A percentile compares a stretch with the other conserved stretches of the same genome.
Evolutionary conservation across 768 basidiomycete species (phyloP).

Genomic region (Paxillus rubicundulus): DNA sequence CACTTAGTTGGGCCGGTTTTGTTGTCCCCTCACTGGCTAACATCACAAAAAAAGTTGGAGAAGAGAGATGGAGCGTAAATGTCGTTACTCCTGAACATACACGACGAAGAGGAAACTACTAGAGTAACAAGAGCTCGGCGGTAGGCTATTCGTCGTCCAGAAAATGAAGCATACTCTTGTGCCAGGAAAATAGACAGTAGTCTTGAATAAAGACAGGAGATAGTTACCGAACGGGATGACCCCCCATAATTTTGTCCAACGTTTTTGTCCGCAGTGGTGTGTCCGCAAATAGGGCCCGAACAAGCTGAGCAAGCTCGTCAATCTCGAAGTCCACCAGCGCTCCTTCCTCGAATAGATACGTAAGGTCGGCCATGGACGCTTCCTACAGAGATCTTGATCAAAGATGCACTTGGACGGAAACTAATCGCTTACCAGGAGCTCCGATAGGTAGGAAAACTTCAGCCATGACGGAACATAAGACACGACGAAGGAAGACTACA

Average conservation of each 20-base stretch:
- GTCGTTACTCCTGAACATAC: not conserved
- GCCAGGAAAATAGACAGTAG: not conserved
- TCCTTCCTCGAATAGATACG: constrained; percentile 88
- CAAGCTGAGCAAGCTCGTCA: constrained; percentile 77
- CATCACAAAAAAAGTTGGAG: not conserved
- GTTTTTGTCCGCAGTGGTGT: constrained; percentile 77
- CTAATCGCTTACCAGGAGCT: constrained; percentile 67
- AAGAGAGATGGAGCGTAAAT: not conserved
- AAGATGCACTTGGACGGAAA: not conserved
- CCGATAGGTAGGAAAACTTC: constrained; percentile 91
- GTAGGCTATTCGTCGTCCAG: constrained; percentile 1
- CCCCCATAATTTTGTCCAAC: constrained; percentile 67
- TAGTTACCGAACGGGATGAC: constrained; percentile 45
- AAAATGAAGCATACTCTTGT: constrained; percentile 1
- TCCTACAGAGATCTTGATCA: constrained; percentile 49
- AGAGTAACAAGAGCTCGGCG: not conserved
- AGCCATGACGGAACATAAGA: constrained; percentile 92
- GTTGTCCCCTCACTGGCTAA: not conserved
- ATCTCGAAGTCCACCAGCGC: constrained; percentile 87
- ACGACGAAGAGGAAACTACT: not conserved
- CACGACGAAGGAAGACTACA: constrained; percentile 69
- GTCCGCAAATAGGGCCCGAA: constrained; percentile 86
- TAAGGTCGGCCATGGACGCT: constrained; percentile 88
- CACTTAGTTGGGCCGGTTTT: no score
- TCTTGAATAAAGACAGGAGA: not conserved